phyloP scores from a whole-genome alignment of 1,284 basidiomycete genomes.

The Filobasidium uniguttulatum region DNA sequence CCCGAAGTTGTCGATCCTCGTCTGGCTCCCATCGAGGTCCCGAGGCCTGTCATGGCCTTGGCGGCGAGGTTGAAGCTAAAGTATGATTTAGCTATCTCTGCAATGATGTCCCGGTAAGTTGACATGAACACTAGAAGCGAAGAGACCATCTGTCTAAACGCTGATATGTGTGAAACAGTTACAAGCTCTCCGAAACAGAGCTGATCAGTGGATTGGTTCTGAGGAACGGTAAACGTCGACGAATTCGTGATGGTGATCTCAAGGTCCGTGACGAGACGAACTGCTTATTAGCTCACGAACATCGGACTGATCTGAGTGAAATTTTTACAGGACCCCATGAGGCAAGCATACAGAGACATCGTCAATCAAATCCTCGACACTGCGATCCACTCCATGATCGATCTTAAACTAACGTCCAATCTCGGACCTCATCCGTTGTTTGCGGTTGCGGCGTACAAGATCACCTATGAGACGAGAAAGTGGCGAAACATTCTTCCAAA shows the following conservation, averaged over 20 bases:
- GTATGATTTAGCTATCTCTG: conserved; percentile 6
- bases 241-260: conserved; percentile 16
- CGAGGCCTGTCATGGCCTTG: conserved; percentile 24
- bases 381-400: neutral
- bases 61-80: conserved; percentile 20
- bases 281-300: conserved; percentile 1
- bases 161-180: conserved; percentile 11
- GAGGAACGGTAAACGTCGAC: conserved; percentile 13
- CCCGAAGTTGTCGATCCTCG: conserved; percentile 15
- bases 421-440: conserved; percentile 16
- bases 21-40: conserved; percentile 18
- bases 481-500: conserved; percentile 4
- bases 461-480: conserved; percentile 17
- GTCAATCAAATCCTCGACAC: conserved; percentile 5
- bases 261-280: conserved; percentile 13
- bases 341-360: conserved; percentile 5
- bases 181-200: conserved; percentile 19
- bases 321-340: conserved; percentile 10
- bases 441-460: conserved; percentile 22
- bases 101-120: neutral
- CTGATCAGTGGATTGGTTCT: conserved; percentile 18
- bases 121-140: no score
- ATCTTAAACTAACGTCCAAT: neutral
- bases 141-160: no score
- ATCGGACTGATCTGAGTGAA: conserved; percentile 1